Evolutionary conservation across 1,284 basidiomycete species (phyloP), one percentile per base, ranked within the genome.

Genomic region (Austropuccinia psidii): DNA sequence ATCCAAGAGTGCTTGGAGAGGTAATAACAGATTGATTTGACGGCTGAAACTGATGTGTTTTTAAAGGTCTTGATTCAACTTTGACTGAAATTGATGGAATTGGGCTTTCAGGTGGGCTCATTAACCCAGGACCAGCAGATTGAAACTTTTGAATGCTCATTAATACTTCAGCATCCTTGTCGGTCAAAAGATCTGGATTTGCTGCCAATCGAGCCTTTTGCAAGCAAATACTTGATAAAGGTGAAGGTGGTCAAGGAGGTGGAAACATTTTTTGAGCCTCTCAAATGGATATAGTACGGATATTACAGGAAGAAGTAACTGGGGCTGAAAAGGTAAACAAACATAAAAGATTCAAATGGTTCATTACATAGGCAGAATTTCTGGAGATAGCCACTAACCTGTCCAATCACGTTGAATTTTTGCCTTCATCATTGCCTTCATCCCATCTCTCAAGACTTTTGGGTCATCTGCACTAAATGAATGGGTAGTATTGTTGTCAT

Each of bases 401-500:
- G 88, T 85, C 80, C 93, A 95, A 81, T 96, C 93, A 72, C 96
- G 84, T 19, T 87, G 89, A 78, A 99, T 99, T 4, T 94, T 98
- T 1, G 93, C 90, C 82, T 98, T 99, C 91, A 98, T 97, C 78
- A 99, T 87, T 11, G 93, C 91, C 84, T 98, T 98, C 95, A 98
- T 98, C 96, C 96, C 98, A 77, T 93, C 92, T 15, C 96, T 86
- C 58, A 97, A 85, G 45, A 87, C 82, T 4, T 83, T 80, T 80
- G 93, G 90, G 79, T 98, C 93, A 43, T 93, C 89, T 0, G 90
- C 90, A 76, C 90, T 90, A 82, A 99, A 98, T 80, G 84, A 91
- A 81, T 98, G 93, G 1, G 90, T 85, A 82, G 90, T 92, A 79
- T 93, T 90, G 9, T 84, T 84, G 58, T 94, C 90, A 77, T 98